Conservation (phyloP, 2,329 filamentous ascomycete species). For the Penicillium olsonii region DNA sequence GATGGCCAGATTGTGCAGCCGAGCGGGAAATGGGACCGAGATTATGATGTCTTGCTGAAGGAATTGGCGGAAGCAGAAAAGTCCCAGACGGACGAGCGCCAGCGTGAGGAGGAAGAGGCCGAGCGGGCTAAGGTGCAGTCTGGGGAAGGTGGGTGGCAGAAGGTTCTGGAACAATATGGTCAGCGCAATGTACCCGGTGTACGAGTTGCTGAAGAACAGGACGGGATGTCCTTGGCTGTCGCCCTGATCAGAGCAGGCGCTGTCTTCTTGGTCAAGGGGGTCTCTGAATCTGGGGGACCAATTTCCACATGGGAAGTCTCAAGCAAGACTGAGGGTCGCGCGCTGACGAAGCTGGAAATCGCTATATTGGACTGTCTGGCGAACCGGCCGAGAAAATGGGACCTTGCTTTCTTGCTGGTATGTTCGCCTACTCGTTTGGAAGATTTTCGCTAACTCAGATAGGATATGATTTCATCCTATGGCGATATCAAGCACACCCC, state of each 20-base stretch:
- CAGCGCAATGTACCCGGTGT: constrained; percentile 31
- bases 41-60: constrained; percentile 41
- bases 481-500: constrained; percentile 41
- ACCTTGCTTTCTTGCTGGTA: constrained; percentile 42
- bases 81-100: constrained; percentile 25
- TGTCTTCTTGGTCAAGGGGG: constrained; percentile 34
- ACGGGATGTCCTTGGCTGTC: constrained; percentile 28
- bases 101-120: constrained; percentile 30
- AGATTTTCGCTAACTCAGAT: constrained; percentile 6
- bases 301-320: constrained; percentile 38
- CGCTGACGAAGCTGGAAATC: constrained; percentile 35
- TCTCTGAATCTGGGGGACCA: constrained; percentile 16
- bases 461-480: constrained; percentile 49
- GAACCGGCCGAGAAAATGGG: constrained; percentile 39
- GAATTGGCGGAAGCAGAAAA: constrained; percentile 33
- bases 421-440: constrained; percentile 14
- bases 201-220: constrained; percentile 27
- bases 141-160: constrained; percentile 35
- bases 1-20: constrained; percentile 40
- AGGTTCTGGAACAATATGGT: constrained; percentile 34
- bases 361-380: constrained; percentile 39
- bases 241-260: constrained; percentile 37
- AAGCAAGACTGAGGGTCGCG: constrained; percentile 25
- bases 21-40: constrained; percentile 41
- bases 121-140: constrained; percentile 31